Evolutionary conservation across 441 rosid species (phyloP).

Genomic region (Cnidoscolus chayamansa): DNA sequence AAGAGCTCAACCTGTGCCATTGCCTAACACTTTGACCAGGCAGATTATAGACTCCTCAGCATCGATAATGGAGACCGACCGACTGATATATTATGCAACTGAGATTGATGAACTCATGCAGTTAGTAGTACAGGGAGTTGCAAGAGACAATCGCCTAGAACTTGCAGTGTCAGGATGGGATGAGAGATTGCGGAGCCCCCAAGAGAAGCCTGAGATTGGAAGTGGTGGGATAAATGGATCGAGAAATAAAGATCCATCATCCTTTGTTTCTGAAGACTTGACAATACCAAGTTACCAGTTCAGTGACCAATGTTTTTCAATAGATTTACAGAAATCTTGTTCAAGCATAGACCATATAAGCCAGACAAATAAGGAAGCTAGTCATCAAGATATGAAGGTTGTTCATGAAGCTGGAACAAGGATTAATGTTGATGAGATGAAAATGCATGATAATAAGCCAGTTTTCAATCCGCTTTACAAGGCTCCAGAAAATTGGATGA

Average conservation of each 20-base stretch:
- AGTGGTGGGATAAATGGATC: slow-evolving; percentile 6
- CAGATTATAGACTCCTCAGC: slow-evolving; percentile 18
- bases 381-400: not conserved
- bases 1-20: slow-evolving; percentile 16
- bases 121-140: slow-evolving; percentile 26
- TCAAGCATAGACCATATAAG: slow-evolving; percentile 5
- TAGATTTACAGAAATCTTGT: slow-evolving; percentile 45
- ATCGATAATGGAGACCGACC: slow-evolving; percentile 18
- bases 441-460: not conserved
- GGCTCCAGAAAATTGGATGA: slow-evolving; percentile 14
- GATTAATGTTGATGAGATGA: not conserved
- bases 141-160: not conserved
- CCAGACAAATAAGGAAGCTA: not conserved
- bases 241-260: slow-evolving; percentile 16
- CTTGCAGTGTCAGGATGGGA: slow-evolving; percentile 26
- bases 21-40: slow-evolving; percentile 9
- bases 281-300: slow-evolving; percentile 42
- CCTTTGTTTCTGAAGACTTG: slow-evolving; percentile 31
- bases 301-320: slow-evolving; percentile 49
- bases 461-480: slow-evolving; percentile 16
- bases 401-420: slow-evolving; percentile 1
- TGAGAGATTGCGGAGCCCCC: slow-evolving; percentile 26
- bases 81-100: slow-evolving; percentile 18
- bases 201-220: not conserved
- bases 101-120: slow-evolving; percentile 36